Evolutionary conservation across 257 asterid species (phyloP).

Genomic region (Fraxinus anomala): DNA sequence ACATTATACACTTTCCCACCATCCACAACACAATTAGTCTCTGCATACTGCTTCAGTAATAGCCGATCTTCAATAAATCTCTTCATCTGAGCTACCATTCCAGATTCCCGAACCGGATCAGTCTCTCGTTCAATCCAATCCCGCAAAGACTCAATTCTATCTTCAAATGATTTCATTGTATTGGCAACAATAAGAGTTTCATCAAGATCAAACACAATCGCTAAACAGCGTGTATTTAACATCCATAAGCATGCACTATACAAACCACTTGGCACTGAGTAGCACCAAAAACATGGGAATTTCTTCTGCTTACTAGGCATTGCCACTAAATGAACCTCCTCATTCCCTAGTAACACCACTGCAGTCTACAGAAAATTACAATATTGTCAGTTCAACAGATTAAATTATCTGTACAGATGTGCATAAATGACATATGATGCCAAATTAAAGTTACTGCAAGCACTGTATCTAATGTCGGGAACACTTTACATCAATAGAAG

Average conservation of each 20-base stretch:
- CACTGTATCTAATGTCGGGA: not conserved
- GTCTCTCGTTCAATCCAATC: slow-evolving; percentile 74
- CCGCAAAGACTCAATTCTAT: slow-evolving; percentile 74
- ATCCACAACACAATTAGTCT: slow-evolving; percentile 75
- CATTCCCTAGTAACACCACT: slow-evolving; percentile 72
- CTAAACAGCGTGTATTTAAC: slow-evolving; percentile 84
- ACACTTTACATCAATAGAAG: not conserved
- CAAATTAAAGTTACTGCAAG: not conserved
- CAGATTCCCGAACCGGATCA: slow-evolving; percentile 74
- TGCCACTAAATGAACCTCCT: slow-evolving; percentile 94
- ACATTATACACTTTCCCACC: slow-evolving; percentile 64
- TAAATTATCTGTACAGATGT: not conserved
- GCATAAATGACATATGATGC: not conserved
- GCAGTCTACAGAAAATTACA: slow-evolving; percentile 66
- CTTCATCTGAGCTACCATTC: slow-evolving; percentile 92
- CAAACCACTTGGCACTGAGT: slow-evolving; percentile 69
- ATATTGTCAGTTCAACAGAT: slow-evolving; percentile 19
- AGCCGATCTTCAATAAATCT: slow-evolving; percentile 87
- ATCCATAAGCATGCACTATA: slow-evolving; percentile 68
- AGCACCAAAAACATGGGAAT: slow-evolving; percentile 99
- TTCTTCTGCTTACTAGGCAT: slow-evolving; percentile 94
- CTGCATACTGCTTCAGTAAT: slow-evolving; percentile 85
- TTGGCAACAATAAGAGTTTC: slow-evolving; percentile 98
- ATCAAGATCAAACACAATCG: slow-evolving; percentile 95
- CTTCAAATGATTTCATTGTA: slow-evolving; percentile 98